Base-by-base conservation (phyloP, 352 stramenopile genomes). In the Pythium sukuiense region DNA sequence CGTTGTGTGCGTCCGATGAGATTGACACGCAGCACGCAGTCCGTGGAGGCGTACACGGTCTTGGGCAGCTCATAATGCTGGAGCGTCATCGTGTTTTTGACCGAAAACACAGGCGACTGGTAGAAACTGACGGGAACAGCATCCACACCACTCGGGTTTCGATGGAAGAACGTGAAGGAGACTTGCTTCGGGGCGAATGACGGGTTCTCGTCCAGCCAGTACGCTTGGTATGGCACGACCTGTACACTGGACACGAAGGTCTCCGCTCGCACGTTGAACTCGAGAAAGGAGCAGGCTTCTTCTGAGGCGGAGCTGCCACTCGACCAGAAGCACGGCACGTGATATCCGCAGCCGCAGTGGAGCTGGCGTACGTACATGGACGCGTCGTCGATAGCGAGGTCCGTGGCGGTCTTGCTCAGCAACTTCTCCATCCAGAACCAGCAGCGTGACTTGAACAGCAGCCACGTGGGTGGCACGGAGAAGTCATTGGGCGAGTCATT, bases 351-450 rank as follows among this genome's bases (percentile, higher is more conserved):
- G 29, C 64, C 64, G 37, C 64, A 71, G 57, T 71, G 64, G 6
- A 71, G 58, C 39, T 71, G 64, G 9, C 64, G 58, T 43, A 66
- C 64, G 58, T 63, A 65, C 57, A 71, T 45, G 39, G 57, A 60
- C 41, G 64, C 57, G 20, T 62, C 32, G 20, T 71, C 58, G 6
- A 37, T 27, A 3, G n/a, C 39, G 7, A 35, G 39, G 20, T 65
- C 57, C n/a, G 41, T 32, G 14, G 39, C 18, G 6, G 64, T 56
- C 50, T 70, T 70, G 48, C 41, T 59, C 7, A 71, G 64, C 24
- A 71, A 58, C 52, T 71, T 71, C 30, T 71, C 64, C 57, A 71
- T 71, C 64, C 64, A 71, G 57, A 63, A 63, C 64, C 64, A 71
- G 58, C 64, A 71, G 14, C 64, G 64, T 27, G 64, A 71, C 45